Base-by-base conservation (phyloP, 164 flowering plant species). In the Magnolia sinica region DNA sequence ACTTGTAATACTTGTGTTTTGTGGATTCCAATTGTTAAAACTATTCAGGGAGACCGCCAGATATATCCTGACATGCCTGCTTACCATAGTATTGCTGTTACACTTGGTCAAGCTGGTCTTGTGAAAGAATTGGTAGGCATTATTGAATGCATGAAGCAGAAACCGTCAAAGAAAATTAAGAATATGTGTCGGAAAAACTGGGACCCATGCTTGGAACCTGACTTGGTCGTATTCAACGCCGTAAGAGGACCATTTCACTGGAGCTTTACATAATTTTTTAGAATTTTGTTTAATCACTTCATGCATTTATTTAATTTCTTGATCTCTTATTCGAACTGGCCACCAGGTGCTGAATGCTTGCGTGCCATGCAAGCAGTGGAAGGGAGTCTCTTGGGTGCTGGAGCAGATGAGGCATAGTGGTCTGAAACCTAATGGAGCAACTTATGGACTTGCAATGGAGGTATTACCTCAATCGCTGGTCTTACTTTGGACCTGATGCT, bases 391-490 rank as follows among this genome's bases (percentile, higher is more conserved):
- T 45, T 96, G 99, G 99, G 98, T 96, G 67, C 89, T 96, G 82
- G 79, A 86, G 70, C 91, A 94, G 85, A 80, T 96, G 86, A 88
- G 92, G 83, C 89, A 82, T 82, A 77, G 77, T 81, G 89, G 94
- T 52, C 81, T 92, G 75, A 89, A 81, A 80, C 96, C 98, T 74
- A 89, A 89, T 83, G 93, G 89, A 78, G 93, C 98, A 79, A 91
- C 95, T 50, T 94, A 91, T 86, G 99, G 97, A 80, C 96, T 96
- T 61, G 97, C 98, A 73, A 94, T 96, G 99, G 99, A 96, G 98
- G 99, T 96, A 87, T 70, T 63, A 52, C 23, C 64, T 64, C 24
- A 61, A 75, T 74, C 58, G 73, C 70, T 31, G 2, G 20, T 23
- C 50, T 49, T 63, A 29, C 9, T 55, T 16, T 68, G 71, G 8